Conservation (phyloP, 2,329 filamentous ascomycete species). For the Trichoderma pleuroti region DNA sequence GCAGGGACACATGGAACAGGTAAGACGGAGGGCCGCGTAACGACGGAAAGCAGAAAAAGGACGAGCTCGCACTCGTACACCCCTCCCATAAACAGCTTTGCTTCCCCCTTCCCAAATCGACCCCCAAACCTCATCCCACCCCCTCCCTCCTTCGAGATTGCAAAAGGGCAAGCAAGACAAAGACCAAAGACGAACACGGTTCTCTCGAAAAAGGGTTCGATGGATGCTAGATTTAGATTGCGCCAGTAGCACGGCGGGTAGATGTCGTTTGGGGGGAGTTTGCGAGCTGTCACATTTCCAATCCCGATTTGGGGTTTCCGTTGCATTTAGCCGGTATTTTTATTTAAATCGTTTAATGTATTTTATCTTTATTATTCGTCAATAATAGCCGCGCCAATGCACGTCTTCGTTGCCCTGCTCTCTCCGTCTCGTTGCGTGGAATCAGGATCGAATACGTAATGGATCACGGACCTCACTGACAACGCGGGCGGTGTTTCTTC, state of each 20-base stretch:
- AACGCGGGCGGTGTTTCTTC: neutral
- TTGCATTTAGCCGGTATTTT: conserved; percentile 11
- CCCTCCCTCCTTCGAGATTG: neutral
- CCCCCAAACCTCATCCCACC: neutral
- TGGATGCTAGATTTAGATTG: conserved; percentile 17
- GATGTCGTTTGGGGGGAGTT: neutral
- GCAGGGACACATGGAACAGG: conserved; percentile 2
- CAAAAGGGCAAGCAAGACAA: neutral
- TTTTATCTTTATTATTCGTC: neutral
- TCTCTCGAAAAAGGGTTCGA: neutral
- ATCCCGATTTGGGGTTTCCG: neutral
- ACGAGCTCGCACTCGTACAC: neutral
- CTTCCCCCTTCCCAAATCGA: neutral
- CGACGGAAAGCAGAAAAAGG: neutral
- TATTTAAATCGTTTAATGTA: neutral
- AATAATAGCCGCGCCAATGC: neutral
- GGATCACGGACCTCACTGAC: neutral
- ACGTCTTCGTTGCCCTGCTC: neutral
- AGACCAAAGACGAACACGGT: neutral
- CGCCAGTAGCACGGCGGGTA: conserved; percentile 3
- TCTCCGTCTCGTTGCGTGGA: neutral
- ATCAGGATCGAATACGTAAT: neutral
- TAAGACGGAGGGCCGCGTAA: neutral
- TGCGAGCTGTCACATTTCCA: conserved; percentile 9
- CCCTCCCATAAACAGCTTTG: neutral